Base-by-base conservation (phyloP, 108 stramenopile species). In the Craspedostauros australis region DNA sequence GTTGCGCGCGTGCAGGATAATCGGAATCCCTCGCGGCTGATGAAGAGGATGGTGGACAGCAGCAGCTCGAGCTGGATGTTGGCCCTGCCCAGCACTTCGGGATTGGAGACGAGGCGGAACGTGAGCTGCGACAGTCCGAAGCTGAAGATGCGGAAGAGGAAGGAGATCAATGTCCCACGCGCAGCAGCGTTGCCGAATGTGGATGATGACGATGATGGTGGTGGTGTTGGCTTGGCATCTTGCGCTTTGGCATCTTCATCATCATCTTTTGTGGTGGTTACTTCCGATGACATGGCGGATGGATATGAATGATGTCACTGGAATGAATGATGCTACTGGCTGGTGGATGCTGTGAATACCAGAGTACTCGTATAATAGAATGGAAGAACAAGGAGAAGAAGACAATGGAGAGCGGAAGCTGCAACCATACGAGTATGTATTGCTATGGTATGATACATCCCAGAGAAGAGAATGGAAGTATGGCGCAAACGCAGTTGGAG, bases 1-100 rank as follows among this genome's bases (percentile, higher is more conserved):
- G 46, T 47, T 9, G 25, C 67, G 31, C 70, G 70, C 14, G 79
- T 81, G 33, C 87, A 64, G 1, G 75, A 84, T 41, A 95, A 54
- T 11, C 94, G 89, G 67, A 91, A 89, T 14, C 88, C 89, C 64
- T 95, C 94, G 7, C 94, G 65, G 49, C 86, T 84, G 9, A 95
- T 52, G 65, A 93, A 95, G 8, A 93, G 61, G 3, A 78, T 57
- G 9, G 84, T 87, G 1, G 82, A 73, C 31, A 88, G 52, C 1
- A 88, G 38, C 18, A 95, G 52, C 50, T 95, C 94, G 46, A 95
- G 51, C 28, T 74, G 79, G 40, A 93, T 78, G 5, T 73, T 70
- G 5, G 88, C 84, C 66, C 68, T 73, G 8, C 94, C 94, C 32
- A 93, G 49, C 4, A 77, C 51, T 14, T 76, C 54, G 0, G 79